Conservation (phyloP, 306 rosid species). For the Prosopis cineraria region DNA sequence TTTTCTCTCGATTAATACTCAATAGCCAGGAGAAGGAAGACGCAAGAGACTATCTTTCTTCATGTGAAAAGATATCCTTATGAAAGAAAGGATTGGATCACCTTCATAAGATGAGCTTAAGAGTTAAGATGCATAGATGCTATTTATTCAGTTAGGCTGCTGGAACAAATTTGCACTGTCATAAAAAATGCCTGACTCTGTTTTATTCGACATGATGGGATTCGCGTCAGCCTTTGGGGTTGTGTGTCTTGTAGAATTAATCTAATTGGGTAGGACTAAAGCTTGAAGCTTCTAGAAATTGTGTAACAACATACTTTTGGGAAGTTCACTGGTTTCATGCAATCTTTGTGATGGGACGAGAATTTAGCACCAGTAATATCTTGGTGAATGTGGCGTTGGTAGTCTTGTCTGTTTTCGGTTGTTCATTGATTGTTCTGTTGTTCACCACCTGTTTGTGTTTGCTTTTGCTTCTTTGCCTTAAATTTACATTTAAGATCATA, state of each 20-base stretch:
- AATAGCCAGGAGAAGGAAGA: background rate
- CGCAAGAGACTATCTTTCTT: background rate
- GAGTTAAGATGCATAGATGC: constrained; percentile 4
- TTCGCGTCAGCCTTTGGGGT: constrained; percentile 19
- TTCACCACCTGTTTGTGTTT: background rate
- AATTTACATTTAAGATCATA: constrained; percentile 14
- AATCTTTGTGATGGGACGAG: background rate
- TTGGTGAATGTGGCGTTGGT: background rate
- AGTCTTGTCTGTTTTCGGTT: background rate
- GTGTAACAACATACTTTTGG: background rate
- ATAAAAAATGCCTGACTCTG: background rate
- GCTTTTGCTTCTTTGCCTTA: background rate
- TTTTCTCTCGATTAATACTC: background rate
- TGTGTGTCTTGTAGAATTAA: background rate
- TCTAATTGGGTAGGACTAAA: constrained; percentile 10
- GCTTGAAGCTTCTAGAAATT: background rate
- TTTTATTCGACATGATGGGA: background rate
- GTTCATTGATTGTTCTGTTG: constrained; percentile 17
- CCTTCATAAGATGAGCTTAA: constrained; percentile 2
- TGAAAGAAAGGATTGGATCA: background rate
- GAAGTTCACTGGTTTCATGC: background rate
- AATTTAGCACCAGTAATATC: constrained; percentile 1
- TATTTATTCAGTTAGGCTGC: background rate
- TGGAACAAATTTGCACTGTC: background rate
- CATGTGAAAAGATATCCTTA: constrained; percentile 4